These are phyloP conservation scores for Basipetospora sp. DNA, from an alignment of 2,329 filamentous ascomycete species.

Conservation along the genomic window DNA sequence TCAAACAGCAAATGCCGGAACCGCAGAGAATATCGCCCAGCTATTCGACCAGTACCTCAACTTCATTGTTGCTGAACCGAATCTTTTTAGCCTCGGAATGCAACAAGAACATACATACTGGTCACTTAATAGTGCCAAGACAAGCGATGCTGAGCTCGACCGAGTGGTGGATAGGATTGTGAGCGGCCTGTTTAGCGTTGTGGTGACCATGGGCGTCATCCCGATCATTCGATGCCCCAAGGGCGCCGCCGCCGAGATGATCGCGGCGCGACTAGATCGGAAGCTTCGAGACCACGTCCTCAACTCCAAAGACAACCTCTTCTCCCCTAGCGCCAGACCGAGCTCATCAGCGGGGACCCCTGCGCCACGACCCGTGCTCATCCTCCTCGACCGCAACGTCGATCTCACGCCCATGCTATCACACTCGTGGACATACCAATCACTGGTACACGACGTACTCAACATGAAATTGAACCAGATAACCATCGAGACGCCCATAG, in stretches of 20 bases:
- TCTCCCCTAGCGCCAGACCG: constrained; percentile 51
- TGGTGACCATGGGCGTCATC: constrained; percentile 95
- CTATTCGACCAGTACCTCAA: constrained; percentile 95
- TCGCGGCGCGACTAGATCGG: constrained; percentile 82
- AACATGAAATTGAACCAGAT: constrained; percentile 68
- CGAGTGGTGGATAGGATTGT: constrained; percentile 79
- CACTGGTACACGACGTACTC: constrained; percentile 54
- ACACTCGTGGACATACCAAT: constrained; percentile 73
- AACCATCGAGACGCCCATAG: constrained; percentile 69
- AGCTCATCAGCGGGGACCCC: constrained; percentile 44
- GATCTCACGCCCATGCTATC: constrained; percentile 97
- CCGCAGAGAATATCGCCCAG: constrained; percentile 78
- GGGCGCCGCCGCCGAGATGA: constrained; percentile 82
- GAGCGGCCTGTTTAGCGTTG: constrained; percentile 89
- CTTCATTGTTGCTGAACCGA: constrained; percentile 89
- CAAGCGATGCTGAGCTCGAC: constrained; percentile 80
- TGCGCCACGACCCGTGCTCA: constrained; percentile 69
- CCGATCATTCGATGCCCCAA: constrained; percentile 92
- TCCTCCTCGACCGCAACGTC: constrained; percentile 89
- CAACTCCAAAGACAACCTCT: constrained; percentile 95
- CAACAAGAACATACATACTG: constrained; percentile 83
- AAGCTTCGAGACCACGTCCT: constrained; percentile 93
- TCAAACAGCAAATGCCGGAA: constrained; percentile 70
- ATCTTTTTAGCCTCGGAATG: constrained; percentile 87
- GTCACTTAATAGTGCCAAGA: constrained; percentile 87